Conservation (phyloP, 179 eudicot species). For the Spergularia azorica region DNA sequence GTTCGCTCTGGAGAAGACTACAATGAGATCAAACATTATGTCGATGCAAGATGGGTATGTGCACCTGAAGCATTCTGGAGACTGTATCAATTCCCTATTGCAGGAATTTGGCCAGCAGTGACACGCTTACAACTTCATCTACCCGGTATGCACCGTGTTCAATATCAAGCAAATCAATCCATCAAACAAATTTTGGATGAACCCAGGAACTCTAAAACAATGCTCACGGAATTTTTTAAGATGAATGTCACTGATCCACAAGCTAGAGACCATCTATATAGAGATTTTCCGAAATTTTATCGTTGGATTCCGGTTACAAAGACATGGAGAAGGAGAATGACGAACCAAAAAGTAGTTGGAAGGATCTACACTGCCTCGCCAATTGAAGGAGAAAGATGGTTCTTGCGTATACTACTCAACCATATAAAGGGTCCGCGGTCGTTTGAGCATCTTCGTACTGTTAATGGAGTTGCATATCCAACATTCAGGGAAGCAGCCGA, state of each 20-base stretch:
- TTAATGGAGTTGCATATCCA: background rate
- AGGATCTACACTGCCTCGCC: background rate
- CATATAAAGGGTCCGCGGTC: background rate
- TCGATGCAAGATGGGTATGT: conserved; percentile 18
- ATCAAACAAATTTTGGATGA: background rate
- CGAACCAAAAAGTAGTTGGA: background rate
- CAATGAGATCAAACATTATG: conserved; percentile 11
- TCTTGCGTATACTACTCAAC: background rate
- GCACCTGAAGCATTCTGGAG: conserved; percentile 12
- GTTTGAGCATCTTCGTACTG: background rate
- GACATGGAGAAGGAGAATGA: conserved; percentile 8
- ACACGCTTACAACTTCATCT: conserved; percentile 6
- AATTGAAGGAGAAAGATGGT: background rate
- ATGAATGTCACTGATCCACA: background rate
- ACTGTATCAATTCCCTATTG: background rate
- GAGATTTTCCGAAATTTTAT: background rate
- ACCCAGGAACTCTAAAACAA: background rate
- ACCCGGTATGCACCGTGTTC: background rate
- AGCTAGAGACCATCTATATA: background rate
- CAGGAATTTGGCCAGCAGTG: conserved; percentile 5
- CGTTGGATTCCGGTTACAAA: background rate
- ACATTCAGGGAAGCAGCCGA: conserved; percentile 7
- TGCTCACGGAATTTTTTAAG: conserved; percentile 2
- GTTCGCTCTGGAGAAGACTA: background rate
- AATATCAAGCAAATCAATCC: background rate